Evolutionary conservation across 2,329 filamentous ascomycete genomes (phyloP), one percentile per base, ranked within the genome.

Genomic region (Aaosphaeria pasadenensis): DNA sequence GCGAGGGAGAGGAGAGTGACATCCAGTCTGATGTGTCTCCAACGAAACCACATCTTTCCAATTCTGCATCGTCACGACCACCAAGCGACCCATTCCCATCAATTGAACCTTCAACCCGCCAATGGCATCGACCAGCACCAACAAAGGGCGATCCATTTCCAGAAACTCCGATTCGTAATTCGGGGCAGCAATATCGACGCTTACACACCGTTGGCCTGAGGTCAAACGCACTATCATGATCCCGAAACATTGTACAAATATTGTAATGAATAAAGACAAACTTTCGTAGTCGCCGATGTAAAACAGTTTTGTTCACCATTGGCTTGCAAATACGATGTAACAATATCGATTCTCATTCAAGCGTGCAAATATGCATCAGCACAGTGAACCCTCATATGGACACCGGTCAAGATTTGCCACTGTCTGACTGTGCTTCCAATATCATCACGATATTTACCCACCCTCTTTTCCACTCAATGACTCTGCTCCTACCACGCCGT

Each of bases 81-180:
- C 39, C 39, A 9, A 44, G 38, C 17, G 43, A 49, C 31, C 40
- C 41, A 7, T 33, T 43, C 17, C 36, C 46, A 4, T 31, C 39
- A 35, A 28, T 35, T 29, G 33, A 36, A 11, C 48, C 48, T 31
- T 43, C 52, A 5, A 6, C 39, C n/a, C 32, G 7, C 54, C 42
- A 40, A 29, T 63, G 58, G 13, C 53, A 47, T 24, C 56, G 48
- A 30, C 57, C 56, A 5, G 54, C 51, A 33, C 45, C 63, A 11
- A 55, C 59, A 2, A 47, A 46, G 9, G 59, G 65, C 7, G 64
- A 66, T 38, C 42, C 55, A 4, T 69, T 67, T 13, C 64, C 65
- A 1, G 57, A 58, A 9, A 49, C 52, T 39, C 55, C 53, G 6
- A 41, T 32, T 29, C 39, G 51, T 2, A 49, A 50, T 7, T 41